phyloP scores from a whole-genome alignment of 441 rosid species.

The Croton setiger region DNA sequence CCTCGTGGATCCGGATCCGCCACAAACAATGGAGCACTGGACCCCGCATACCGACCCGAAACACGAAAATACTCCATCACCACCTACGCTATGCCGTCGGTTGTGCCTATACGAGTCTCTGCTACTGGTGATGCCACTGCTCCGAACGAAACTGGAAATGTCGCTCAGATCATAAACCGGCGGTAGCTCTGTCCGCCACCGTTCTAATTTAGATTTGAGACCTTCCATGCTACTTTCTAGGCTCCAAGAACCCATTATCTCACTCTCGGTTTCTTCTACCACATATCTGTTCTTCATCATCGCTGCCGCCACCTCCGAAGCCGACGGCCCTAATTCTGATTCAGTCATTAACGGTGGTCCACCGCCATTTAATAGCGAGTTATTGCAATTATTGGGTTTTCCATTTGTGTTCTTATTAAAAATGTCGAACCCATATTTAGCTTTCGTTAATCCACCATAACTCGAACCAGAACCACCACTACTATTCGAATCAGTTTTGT shows the following conservation, averaged over 20 bases:
- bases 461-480: conserved; percentile 14
- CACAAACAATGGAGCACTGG: conserved; percentile 63
- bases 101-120: conserved; percentile 18
- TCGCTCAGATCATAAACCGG: conserved; percentile 49
- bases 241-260: conserved; percentile 48
- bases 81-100: conserved; percentile 31
- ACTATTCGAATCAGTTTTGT: conserved; percentile 3
- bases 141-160: conserved; percentile 27
- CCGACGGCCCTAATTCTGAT: conserved; percentile 78
- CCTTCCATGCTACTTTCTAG: conserved; percentile 71
- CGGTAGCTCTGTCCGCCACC: conserved; percentile 76
- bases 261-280: conserved; percentile 42
- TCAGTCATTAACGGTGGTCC: conserved; percentile 35
- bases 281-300: conserved; percentile 34
- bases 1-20: conserved; percentile 21
- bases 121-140: conserved; percentile 15
- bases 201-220: conserved; percentile 61
- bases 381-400: background rate
- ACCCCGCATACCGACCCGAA: conserved; percentile 69
- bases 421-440: conserved; percentile 15
- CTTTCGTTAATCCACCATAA: conserved; percentile 9
- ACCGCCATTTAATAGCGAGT: background rate
- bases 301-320: conserved; percentile 76
- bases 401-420: background rate
- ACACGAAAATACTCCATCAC: conserved; percentile 56